Evolutionary conservation across 176 grass and related monocot genomes (phyloP), one percentile per base, ranked within the genome.

Genomic region (Carex cristatella): DNA sequence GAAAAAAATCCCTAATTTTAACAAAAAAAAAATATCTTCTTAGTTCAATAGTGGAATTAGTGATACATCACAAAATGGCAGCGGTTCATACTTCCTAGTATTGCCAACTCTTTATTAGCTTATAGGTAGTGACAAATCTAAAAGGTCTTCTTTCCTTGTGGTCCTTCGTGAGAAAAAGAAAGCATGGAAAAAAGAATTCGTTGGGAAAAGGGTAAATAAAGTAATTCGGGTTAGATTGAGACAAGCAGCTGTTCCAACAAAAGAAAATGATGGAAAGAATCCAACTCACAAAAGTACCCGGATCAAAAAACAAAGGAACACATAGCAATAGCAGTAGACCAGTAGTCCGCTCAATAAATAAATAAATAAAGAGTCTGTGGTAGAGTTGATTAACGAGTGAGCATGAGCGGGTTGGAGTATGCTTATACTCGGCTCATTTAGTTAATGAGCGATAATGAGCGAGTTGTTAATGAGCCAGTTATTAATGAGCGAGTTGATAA

Each of bases 221-320:
- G 35, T 9, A 40, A 61, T 6, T 6, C 2, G 6, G 51, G 42
- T 10, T 48, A 66, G 61, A 82, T 82, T 48, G 18, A 82, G 80
- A 82, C 80, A 82, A 53, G 37, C 61, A 82, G 65, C n/a, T 82
- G 62, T 82, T 82, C 61, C 38, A 64, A 53, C n/a, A 65, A 66
- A 62, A 82, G 35, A 19, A 82, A 82, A 82, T 82, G 61, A 82
- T 66, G 80, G 80, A 44, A 53, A 82, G 80, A 82, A 82, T 28
- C 61, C 80, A 82, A 82, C 60, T 44, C 31, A 82, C 19, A 61
- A 51, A 51, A 81, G 79, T 23, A 63, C 79, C 23, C 23, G 23
- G 23, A 23, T 23, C 23, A 23, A 23, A 23, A 23, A 23, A 23
- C 23, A 23, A 81, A n/a, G 40, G 4, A 15, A 80, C 9, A 58